Conservation (phyloP, 129 eudicot genomes). For the Artemisia annua region DNA sequence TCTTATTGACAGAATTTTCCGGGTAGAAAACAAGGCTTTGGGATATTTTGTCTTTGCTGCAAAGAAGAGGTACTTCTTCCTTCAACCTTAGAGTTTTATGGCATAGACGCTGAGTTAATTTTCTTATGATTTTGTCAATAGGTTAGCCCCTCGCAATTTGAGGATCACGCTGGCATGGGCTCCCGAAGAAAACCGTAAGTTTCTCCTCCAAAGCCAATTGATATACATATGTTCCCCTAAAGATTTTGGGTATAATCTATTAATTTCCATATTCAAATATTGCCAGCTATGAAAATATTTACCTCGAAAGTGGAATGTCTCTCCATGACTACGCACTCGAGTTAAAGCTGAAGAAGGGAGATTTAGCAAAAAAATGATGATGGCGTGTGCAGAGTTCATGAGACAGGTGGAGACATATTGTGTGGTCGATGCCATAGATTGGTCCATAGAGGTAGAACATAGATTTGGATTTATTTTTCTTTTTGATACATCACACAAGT, state of each 20-base stretch:
- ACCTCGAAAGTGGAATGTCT: conserved; percentile 69
- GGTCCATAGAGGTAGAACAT: conserved; percentile 59
- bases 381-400: conserved; percentile 57
- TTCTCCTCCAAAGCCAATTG: not conserved
- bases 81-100: not conserved
- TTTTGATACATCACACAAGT: not conserved
- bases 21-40: conserved; percentile 59
- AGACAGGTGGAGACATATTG: conserved; percentile 55
- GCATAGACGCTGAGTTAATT: not conserved
- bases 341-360: conserved; percentile 37
- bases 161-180: conserved; percentile 83
- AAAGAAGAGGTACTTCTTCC: conserved; percentile 44
- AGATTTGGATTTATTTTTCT: not conserved
- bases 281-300: conserved; percentile 69
- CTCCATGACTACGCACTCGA: conserved; percentile 61
- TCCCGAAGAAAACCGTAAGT: conserved; percentile 77
- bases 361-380: conserved; percentile 39
- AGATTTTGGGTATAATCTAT: not conserved
- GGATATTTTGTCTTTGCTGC: conserved; percentile 69
- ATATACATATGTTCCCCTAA: not conserved
- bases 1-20: conserved; percentile 45
- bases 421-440: conserved; percentile 83
- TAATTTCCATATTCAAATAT: not conserved
- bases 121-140: conserved; percentile 30
- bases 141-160: conserved; percentile 79